These are phyloP conservation scores for Boletellus ananas DNA, from an alignment of 768 basidiomycete genomes.

Conservation along the genomic window DNA sequence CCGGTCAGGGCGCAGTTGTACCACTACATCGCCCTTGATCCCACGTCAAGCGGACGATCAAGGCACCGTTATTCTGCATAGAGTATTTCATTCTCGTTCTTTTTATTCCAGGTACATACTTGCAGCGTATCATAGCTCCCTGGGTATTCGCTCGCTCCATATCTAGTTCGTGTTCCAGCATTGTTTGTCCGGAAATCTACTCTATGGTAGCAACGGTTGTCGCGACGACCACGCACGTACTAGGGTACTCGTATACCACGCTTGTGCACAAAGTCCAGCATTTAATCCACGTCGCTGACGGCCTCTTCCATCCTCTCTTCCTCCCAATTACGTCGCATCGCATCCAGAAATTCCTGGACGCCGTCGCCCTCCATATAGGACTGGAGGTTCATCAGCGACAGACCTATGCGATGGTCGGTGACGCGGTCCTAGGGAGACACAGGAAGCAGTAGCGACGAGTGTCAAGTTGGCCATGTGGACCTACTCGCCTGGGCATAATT, in stretches of 20 bases:
- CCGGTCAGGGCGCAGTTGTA: background rate
- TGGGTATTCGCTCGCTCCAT: too few species aligned
- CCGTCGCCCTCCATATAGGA: constrained; percentile 67
- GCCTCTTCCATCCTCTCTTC: constrained; percentile 54
- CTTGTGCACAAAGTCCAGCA: background rate
- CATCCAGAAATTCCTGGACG: constrained; percentile 53
- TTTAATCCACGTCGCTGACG: constrained; percentile 27
- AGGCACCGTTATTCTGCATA: too few species aligned
- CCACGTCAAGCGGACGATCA: too few species aligned
- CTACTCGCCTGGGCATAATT: constrained; percentile 76
- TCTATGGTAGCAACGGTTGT: too few species aligned
- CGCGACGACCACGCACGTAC: background rate
- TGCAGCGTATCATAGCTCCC: too few species aligned
- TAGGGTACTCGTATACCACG: background rate
- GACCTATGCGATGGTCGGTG: constrained; percentile 86
- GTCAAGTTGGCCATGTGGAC: background rate
- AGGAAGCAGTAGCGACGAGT: background rate
- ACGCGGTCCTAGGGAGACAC: constrained; percentile 64
- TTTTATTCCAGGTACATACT: too few species aligned
- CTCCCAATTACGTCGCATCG: constrained; percentile 53
- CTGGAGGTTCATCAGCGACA: constrained; percentile 65
- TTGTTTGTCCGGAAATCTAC: too few species aligned
- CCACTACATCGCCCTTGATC: background rate
- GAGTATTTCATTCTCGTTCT: too few species aligned
- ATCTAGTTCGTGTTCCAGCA: too few species aligned